Percentiles rank a stretch among this genome's conserved stretches.
Conservation (phyloP, 768 basidiomycete species). For the Dioszegia aurantiaca region DNA sequence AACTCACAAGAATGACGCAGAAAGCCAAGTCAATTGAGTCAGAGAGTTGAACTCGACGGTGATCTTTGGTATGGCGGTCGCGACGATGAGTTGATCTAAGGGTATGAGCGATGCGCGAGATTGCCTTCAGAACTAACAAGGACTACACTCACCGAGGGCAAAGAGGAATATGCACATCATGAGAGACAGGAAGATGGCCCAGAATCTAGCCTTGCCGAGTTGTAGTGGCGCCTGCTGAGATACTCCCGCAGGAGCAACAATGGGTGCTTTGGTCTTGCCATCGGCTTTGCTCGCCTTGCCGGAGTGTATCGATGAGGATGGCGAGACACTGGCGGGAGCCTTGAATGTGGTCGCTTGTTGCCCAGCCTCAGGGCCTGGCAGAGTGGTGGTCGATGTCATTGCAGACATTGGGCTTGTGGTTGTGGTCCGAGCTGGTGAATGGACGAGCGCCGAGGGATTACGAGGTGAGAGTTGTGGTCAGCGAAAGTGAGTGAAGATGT, state of each 20-base stretch:
- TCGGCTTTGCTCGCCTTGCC: conserved; percentile 2
- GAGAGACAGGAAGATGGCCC: conserved; percentile 32
- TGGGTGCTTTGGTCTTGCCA: background rate
- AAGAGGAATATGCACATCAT: conserved; percentile 44
- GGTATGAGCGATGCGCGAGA: conserved; percentile 2
- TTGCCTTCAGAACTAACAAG: background rate
- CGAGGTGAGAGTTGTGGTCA: too few relatives aligned
- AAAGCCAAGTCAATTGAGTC: conserved; percentile 47
- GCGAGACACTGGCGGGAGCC: background rate
- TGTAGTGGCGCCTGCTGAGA: conserved; percentile 31
- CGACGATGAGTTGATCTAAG: conserved; percentile 54
- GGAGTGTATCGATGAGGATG: conserved; percentile 6
- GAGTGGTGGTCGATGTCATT: conserved; percentile 11
- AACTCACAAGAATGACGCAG: too few relatives aligned
- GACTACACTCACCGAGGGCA: conserved; percentile 30
- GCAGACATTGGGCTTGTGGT: conserved; percentile 1
- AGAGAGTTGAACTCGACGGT: conserved; percentile 45
- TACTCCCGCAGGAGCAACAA: conserved; percentile 15
- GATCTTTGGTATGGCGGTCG: conserved; percentile 49
- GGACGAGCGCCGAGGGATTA: too few relatives aligned
- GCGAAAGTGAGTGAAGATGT: too few relatives aligned
- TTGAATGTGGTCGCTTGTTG: too few relatives aligned
- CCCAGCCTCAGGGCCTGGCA: background rate
- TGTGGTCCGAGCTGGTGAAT: too few relatives aligned
- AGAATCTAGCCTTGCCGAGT: conserved; percentile 31